phyloP scores from a whole-genome alignment of 2,329 filamentous ascomycete species.

The Colletotrichum australisinense region DNA sequence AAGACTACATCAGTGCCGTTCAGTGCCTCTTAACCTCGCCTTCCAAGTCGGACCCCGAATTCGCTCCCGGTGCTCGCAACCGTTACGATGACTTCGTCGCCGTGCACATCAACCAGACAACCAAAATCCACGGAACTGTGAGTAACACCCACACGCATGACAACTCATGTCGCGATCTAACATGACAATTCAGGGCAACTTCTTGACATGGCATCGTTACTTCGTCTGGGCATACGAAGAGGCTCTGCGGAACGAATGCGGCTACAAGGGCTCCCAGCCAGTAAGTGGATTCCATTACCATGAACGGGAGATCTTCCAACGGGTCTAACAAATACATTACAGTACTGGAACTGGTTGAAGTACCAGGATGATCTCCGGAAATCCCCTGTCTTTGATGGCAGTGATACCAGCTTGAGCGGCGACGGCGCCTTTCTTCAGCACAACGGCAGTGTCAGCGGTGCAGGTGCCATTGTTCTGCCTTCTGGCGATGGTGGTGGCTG shows the following conservation, averaged over 20 bases:
- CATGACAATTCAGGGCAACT: constrained; percentile 3
- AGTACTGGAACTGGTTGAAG: constrained; percentile 52
- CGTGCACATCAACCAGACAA: constrained; percentile 34
- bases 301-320: constrained; percentile 16
- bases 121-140: constrained; percentile 29
- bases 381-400: constrained; percentile 54
- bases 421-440: constrained; percentile 48
- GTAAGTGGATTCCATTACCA: background rate
- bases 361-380: constrained; percentile 42
- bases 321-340: background rate
- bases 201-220: constrained; percentile 37
- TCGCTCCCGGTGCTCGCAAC: constrained; percentile 30
- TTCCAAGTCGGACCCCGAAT: constrained; percentile 7
- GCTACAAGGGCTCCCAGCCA: constrained; percentile 35
- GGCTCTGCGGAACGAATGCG: constrained; percentile 32
- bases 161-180: background rate
- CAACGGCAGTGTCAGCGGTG: constrained; percentile 36
- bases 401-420: constrained; percentile 49
- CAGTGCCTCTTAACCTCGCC: constrained; percentile 32
- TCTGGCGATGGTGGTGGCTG: constrained; percentile 49
- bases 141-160: background rate
- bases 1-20: constrained; percentile 36
- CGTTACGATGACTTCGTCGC: constrained; percentile 38
- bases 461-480: constrained; percentile 45
- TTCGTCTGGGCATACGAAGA: constrained; percentile 33